Percentiles rank a stretch among this genome's conserved stretches.
Evolutionary conservation across 805 yeast genomes (phyloP).

Genomic region (Metschnikowia orientalis): DNA sequence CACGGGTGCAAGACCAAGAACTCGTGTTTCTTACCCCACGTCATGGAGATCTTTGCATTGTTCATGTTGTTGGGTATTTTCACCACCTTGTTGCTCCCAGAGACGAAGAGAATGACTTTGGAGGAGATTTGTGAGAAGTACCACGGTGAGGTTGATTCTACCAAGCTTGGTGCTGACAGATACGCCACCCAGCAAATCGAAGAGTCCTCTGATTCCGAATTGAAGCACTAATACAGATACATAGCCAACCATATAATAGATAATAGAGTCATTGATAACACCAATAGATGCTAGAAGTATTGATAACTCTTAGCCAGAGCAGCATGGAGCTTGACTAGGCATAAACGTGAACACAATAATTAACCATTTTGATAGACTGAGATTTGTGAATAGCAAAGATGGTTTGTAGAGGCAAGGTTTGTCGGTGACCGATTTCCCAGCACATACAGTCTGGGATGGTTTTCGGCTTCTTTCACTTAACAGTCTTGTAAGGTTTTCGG

Average conservation of each 20-base stretch:
- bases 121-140: conserved; percentile 77
- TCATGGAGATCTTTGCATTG: conserved; percentile 88
- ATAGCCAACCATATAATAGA: conserved; percentile 3
- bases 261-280: conserved; percentile 2
- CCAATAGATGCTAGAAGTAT: too few species aligned
- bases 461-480: too few species aligned
- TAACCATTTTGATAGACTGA: too few species aligned
- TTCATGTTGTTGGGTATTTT: conserved; percentile 81
- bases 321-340: too few species aligned
- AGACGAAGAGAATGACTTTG: conserved; percentile 86
- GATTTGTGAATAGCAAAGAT: too few species aligned
- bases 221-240: conserved; percentile 24
- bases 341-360: too few species aligned
- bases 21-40: conserved; percentile 80
- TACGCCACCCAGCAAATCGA: conserved; percentile 27
- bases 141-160: conserved; percentile 69
- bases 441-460: too few species aligned
- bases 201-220: conserved; percentile 36
- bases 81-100: conserved; percentile 70
- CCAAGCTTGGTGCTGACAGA: conserved; percentile 39
- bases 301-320: too few species aligned
- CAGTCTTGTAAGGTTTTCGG: too few species aligned
- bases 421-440: too few species aligned
- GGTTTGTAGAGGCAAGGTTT: too few species aligned
- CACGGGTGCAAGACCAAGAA: conserved; percentile 66